Evolutionary conservation across 768 basidiomycete genomes (phyloP), one percentile per base, ranked within the genome.

Genomic region (Zangia roseola): DNA sequence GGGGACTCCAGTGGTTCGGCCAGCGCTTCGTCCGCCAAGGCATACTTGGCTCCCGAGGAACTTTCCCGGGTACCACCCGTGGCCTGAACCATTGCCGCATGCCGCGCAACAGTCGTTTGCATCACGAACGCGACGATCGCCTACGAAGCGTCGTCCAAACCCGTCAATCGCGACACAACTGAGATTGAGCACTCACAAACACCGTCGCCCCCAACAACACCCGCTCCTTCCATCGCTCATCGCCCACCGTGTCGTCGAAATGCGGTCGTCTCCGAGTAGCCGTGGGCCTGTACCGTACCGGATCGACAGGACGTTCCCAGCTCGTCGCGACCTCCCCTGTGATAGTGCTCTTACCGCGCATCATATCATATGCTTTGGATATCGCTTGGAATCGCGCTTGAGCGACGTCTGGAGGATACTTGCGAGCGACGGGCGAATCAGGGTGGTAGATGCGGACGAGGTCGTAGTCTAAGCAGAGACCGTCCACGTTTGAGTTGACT

Each of bases 401-500:
- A 4, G 80, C 79, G 3, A 74, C 62, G 14, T 79, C 77, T 0
- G 78, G 58, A 7, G 82, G 67, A 48, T 67, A 66, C 4, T 62
- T 61, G 5, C 75, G 71, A 19, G 71, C 71, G 19, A 70, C 39
- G 20, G 74, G 71, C 35, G 84, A 84, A 64, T 91, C 88, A 3
- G 88, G 88, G 63, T 91, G 88, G 64, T 90, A 88, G 49, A 88
- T 74, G 34, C 83, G 76, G 26, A 90, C 88, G 38, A 91, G 86
- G 54, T 89, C 88, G 59, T 82, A 88, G 65, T 90, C 88, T 91
- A 28, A 55, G 14, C 24, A 7, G 35, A 26, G 36, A 20, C 5
- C 10, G 6, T 6, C 1, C 5, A 6, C 16, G 31, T 31, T 31
- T 31, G 14, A 31, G 31, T 16, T 16, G 14, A 31, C 31, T 16